Conservation (phyloP, 148 eudicot species). For the Amaranthus hypochondriacus region DNA sequence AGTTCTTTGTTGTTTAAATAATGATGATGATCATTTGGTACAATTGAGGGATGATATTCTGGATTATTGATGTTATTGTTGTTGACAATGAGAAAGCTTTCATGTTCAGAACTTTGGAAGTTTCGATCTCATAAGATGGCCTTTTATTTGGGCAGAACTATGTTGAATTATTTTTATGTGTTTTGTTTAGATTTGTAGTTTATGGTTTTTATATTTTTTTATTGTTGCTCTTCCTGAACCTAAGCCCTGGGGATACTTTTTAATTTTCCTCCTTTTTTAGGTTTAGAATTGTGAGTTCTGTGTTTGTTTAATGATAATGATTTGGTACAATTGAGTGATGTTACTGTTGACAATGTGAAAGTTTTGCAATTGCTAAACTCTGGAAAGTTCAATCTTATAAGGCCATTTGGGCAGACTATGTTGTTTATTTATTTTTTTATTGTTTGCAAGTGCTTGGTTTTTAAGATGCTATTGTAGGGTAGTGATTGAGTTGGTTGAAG, state of each 20-base stretch:
- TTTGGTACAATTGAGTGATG: not conserved
- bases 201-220: conserved; percentile 19
- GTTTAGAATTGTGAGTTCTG: conserved; percentile 3
- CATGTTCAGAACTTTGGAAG: not conserved
- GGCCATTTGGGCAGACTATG: not conserved
- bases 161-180: not conserved
- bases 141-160: not conserved
- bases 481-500: not conserved
- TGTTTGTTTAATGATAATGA: not conserved
- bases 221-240: conserved; percentile 96
- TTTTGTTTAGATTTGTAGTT: too few relatives aligned
- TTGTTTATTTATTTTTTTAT: not conserved
- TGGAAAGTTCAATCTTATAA: not conserved
- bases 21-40: conserved; percentile 3
- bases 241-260: conserved; percentile 81
- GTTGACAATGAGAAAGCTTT: not conserved
- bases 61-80: conserved; percentile 9
- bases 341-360: not conserved
- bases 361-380: not conserved
- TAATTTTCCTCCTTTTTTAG: conserved; percentile 24
- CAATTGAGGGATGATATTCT: not conserved
- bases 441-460: not conserved
- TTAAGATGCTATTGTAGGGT: not conserved
- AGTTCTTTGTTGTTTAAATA: not conserved
- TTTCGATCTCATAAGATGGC: not conserved